Evolutionary conservation across 768 basidiomycete species (phyloP), one percentile per base, ranked within the genome.

Genomic region (Agaricus bisporus): DNA sequence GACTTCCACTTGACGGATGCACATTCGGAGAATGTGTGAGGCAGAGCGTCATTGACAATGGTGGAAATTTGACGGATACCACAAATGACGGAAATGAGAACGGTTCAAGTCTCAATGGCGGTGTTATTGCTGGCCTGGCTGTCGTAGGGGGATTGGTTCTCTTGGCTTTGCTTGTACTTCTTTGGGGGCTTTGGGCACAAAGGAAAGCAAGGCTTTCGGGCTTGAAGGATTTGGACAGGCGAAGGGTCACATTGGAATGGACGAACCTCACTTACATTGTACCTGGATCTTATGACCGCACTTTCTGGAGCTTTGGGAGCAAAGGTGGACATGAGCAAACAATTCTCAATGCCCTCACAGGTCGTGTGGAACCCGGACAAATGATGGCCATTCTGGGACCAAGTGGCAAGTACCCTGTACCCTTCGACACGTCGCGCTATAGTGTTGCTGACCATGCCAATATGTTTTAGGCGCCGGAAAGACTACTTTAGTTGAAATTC

Each of bases 341-440:
- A 36, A 76, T 97, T 14, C 71, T 98, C 38, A 83, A 91, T 61
- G 71, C 72, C 38, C 75, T 93, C 28, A 81, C 70, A 45, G 95
- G 94, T 0, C 66, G 68, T 9, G 80, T 95, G n/a, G 69, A 72
- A 2, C 81, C 91, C 0, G 93, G 95, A 9, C 80, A 88, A 56
- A 83, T 97, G 74, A 85, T 92, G 79, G 90, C 89, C n/a, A 82
- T 97, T 51, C 78, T 98, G 3, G 95, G 95, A 0, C 93, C 95
- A 0, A 90, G 88, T 60, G 94, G 93, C 75, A 61, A 57, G 69
- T 70, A 10, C n/a, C 47, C 28, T 54, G 69, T 70, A 10, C n/a
- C 47, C 28, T 54, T 44, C 6, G 29, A 42, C 22, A 35, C 20
- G 44, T 48, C 35, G 41, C 20, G 26, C 38, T 29, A 36, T 45